A percentile compares a stretch with the other conserved stretches of the same genome.
phyloP scores from a whole-genome alignment of 768 basidiomycete genomes.

The Trametes maxima region DNA sequence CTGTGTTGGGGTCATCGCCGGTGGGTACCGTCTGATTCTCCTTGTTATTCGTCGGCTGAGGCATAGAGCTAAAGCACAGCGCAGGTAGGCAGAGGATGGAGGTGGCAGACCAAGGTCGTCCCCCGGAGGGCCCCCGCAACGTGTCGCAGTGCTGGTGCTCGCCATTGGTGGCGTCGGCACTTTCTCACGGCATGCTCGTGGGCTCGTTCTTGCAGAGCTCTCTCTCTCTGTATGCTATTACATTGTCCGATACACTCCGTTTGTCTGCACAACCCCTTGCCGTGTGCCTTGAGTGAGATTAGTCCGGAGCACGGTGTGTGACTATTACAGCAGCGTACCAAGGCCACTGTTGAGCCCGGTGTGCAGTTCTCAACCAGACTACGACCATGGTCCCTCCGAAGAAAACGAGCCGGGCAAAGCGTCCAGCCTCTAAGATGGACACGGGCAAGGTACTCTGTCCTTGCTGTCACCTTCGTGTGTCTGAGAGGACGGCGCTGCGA shows the following conservation, averaged over 20 bases:
- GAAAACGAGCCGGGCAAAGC: background rate
- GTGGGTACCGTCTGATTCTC: too few species aligned
- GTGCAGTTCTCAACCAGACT: background rate
- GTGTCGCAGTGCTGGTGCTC: background rate
- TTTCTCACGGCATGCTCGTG: background rate
- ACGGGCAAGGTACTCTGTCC: background rate
- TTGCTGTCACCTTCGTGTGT: background rate
- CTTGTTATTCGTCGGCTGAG: too few species aligned
- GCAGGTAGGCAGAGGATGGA: background rate
- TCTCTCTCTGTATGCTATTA: background rate
- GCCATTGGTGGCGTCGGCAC: background rate
- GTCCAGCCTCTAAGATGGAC: background rate
- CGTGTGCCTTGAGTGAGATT: too few species aligned
- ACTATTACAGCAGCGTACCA: too few species aligned
- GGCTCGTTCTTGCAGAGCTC: background rate
- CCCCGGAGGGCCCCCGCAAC: background rate
- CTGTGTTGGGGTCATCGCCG: too few species aligned
- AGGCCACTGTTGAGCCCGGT: too few species aligned
- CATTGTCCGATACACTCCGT: background rate
- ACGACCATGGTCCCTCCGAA: background rate
- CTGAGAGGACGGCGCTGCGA: background rate
- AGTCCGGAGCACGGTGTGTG: too few species aligned
- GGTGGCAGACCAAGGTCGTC: background rate
- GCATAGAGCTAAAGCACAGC: too few species aligned
- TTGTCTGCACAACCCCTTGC: background rate